Percentiles rank a stretch among this genome's conserved stretches.
These are phyloP conservation scores for Globisporangium cederbergense DNA, from an alignment of 352 stramenopile species.

Conservation along the genomic window DNA sequence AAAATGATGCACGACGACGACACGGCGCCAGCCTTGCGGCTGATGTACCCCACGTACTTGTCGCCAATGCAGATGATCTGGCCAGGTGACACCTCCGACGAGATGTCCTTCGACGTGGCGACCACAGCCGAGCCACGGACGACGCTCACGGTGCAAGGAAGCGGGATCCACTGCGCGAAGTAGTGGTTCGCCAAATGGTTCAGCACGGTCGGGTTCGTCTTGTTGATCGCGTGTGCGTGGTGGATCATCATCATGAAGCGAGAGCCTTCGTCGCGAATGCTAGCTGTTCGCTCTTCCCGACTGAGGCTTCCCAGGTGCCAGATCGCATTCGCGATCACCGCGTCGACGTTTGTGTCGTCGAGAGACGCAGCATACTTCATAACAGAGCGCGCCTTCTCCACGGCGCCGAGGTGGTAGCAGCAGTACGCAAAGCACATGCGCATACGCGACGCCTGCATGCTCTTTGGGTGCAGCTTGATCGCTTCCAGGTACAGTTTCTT, in stretches of 20 bases:
- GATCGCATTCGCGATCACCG: conserved; percentile 91
- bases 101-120: conserved; percentile 84
- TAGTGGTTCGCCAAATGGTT: conserved; percentile 99
- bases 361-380: conserved; percentile 83
- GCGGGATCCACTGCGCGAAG: conserved; percentile 95
- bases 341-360: conserved; percentile 92
- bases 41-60: conserved; percentile 89
- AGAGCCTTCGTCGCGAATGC: conserved; percentile 84
- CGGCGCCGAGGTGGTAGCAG: conserved; percentile 92
- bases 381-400: conserved; percentile 81
- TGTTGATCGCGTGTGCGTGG: conserved; percentile 88
- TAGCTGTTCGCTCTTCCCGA: conserved; percentile 67
- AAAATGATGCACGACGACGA: conserved; percentile 62
- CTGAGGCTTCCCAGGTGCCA: conserved; percentile 87
- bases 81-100: conserved; percentile 82
- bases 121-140: conserved; percentile 85
- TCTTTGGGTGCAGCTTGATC: conserved; percentile 92
- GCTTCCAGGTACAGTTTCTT: conserved; percentile 93
- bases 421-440: conserved; percentile 96
- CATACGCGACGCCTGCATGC: conserved; percentile 87
- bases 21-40: conserved; percentile 56
- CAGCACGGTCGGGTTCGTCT: conserved; percentile 89
- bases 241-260: conserved; percentile 90
- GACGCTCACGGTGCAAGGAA: conserved; percentile 86
- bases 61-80: conserved; percentile 93